Base-by-base conservation (phyloP, 1,284 basidiomycete genomes). In the Cystobasidium sp. region DNA sequence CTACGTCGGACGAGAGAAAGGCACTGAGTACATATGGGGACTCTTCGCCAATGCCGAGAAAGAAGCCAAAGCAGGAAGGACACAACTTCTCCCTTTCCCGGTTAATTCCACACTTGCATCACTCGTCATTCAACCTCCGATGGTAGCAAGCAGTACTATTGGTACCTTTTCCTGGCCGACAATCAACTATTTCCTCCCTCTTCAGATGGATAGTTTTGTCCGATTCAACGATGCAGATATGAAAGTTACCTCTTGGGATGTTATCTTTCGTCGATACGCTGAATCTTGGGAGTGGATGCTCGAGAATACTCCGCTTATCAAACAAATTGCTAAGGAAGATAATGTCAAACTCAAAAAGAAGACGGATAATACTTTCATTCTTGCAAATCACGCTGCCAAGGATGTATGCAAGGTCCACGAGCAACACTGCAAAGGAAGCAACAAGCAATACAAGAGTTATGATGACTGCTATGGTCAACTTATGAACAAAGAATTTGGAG, bases 131-230 rank as follows among this genome's bases (percentile, higher is more conserved):
- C 31, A 31, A 31, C 31, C 31, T 31, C 31, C 31, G 5, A 31
- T 31, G 31, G 31, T 31, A 31, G 31, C 31, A 31, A 31, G 31
- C 31, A 31, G 31, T 31, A 31, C 31, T 31, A 31, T 31, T 2
- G 31, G 31, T 31, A 31, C 31, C 31, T 31, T 31, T 5, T 31
- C 31, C 31, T 31, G 31, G 31, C 31, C 31, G 1, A 31, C 31
- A n/a, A 65, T 65, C 59, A 39, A 44, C 59, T 56, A 56, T 37
- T 56, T 18, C 55, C n/a, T 56, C 24, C 55, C 55, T n/a, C 24
- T 56, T n/a, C 55, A 56, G 24, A n/a, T 56, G 14, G 55, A 56
- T 6, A 14, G 24, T 14, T 20, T 56, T 22, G 14, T 56, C 55
- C 14, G 31, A 37, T 56, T 56, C 55, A 56, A 56, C 55, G 55